Percentiles rank a stretch among this genome's conserved stretches.
Evolutionary conservation across 2,329 filamentous ascomycete species (phyloP).

Genomic region (Chrysoporthe puriensis): DNA sequence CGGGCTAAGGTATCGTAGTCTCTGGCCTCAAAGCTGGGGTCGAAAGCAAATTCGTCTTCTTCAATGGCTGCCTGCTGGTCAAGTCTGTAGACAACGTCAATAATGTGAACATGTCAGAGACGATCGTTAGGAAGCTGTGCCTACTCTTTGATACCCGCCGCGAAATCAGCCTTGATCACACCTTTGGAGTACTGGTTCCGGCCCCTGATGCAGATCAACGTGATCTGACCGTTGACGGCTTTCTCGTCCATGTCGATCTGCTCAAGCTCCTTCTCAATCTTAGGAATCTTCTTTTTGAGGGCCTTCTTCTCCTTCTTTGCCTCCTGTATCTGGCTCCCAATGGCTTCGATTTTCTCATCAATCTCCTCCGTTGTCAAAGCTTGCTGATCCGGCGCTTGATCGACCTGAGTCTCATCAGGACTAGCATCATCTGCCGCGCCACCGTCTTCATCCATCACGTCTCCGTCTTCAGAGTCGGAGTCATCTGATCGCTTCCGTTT

Average conservation of each 20-base stretch:
- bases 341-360: background rate
- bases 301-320: slow-evolving; percentile 9
- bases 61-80: slow-evolving; percentile 57
- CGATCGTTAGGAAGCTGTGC: background rate
- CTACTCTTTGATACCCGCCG: slow-evolving; percentile 59
- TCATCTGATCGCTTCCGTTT: slow-evolving; percentile 16
- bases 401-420: background rate
- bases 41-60: slow-evolving; percentile 57
- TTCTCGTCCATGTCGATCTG: slow-evolving; percentile 35
- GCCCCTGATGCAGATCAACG: slow-evolving; percentile 50
- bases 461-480: background rate
- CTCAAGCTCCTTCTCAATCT: slow-evolving; percentile 40
- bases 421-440: background rate
- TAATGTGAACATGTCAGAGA: background rate
- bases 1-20: slow-evolving; percentile 62
- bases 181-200: slow-evolving; percentile 57
- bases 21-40: slow-evolving; percentile 56
- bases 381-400: background rate
- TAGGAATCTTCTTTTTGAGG: background rate
- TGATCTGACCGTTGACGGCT: slow-evolving; percentile 33
- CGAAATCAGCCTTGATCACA: slow-evolving; percentile 62
- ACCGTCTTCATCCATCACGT: background rate
- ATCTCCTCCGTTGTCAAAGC: background rate
- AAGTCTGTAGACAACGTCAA: slow-evolving; percentile 38
- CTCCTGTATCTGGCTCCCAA: background rate